Conservation (phyloP, 257 asterid genomes). For the Nicotiana tomentosiformis region DNA sequence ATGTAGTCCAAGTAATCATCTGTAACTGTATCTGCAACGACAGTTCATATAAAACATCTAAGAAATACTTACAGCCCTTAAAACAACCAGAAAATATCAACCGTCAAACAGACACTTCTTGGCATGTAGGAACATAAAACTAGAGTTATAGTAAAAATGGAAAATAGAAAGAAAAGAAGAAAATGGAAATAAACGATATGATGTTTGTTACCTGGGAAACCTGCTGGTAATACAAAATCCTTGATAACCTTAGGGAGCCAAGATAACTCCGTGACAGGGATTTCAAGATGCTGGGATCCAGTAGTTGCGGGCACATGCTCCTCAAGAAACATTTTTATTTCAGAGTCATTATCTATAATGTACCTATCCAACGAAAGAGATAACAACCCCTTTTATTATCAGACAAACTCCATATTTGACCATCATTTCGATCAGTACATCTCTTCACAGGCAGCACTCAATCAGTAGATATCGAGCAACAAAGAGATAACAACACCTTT, state of each 20-base stretch:
- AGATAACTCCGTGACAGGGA: conserved; percentile 25
- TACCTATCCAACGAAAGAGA: conserved; percentile 39
- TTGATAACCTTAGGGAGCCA: conserved; percentile 67
- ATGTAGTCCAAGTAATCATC: conserved; percentile 93
- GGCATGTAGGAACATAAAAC: conserved; percentile 1
- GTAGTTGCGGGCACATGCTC: conserved; percentile 28
- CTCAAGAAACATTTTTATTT: conserved; percentile 47
- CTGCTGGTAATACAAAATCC: conserved; percentile 81
- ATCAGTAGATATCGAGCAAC: neutral
- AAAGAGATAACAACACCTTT: neutral
- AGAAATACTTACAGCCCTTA: neutral
- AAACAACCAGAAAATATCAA: neutral
- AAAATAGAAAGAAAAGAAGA: neutral
- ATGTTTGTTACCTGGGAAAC: conserved; percentile 64
- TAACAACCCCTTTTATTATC: neutral
- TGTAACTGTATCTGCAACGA: conserved; percentile 77
- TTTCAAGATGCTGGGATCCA: conserved; percentile 20
- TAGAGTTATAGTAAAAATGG: neutral
- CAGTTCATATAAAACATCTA: neutral
- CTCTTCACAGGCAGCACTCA: neutral
- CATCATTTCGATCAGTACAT: neutral
- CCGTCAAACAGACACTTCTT: neutral
- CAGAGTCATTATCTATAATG: conserved; percentile 47
- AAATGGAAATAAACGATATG: neutral
- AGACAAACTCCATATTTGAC: neutral